Percentiles rank a stretch among this genome's conserved stretches.
Evolutionary conservation across 1,284 basidiomycete genomes (phyloP).

Genomic region (Rhodotorula sp.): DNA sequence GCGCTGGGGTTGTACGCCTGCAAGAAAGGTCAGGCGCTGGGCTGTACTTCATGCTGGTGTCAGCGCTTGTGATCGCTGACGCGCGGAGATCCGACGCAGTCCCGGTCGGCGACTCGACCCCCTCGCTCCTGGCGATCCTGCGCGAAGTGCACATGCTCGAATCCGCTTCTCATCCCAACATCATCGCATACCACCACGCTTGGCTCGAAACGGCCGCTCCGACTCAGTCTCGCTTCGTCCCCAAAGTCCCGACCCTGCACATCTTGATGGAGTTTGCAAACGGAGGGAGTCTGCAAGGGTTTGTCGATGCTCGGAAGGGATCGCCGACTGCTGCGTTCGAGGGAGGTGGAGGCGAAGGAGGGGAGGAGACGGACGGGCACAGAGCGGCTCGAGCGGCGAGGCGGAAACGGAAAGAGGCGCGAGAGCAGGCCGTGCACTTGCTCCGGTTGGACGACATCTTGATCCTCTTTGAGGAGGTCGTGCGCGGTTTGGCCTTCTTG

Average conservation of each 20-base stretch:
- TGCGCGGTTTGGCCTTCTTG: conserved; percentile 39
- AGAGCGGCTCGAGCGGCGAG: neutral
- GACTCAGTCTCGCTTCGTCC: conserved; percentile 15
- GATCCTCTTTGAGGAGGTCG: conserved; percentile 37
- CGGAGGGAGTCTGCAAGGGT: conserved; percentile 34
- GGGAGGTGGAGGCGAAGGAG: neutral
- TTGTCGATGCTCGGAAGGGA: conserved; percentile 12
- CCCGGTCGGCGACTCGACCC: conserved; percentile 37
- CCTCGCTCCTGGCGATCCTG: conserved; percentile 34
- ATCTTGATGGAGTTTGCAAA: conserved; percentile 44
- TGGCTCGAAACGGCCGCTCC: conserved; percentile 39
- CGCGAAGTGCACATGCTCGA: conserved; percentile 45
- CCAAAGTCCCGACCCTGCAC: conserved; percentile 41
- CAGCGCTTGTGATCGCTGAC: no score
- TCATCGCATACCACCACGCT: conserved; percentile 43
- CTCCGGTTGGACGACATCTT: conserved; percentile 42
- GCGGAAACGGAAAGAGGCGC: conserved; percentile 5
- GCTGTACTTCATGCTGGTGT: neutral
- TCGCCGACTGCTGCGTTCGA: neutral
- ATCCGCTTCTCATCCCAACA: conserved; percentile 41
- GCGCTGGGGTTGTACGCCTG: conserved; percentile 42
- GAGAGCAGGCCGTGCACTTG: conserved; percentile 36
- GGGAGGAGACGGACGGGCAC: neutral
- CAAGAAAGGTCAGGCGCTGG: conserved; percentile 40
- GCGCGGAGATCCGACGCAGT: conserved; percentile 3